These are phyloP conservation scores for Flaveria sonorensis DNA, from an alignment of 129 eudicot genomes.

Conservation along the genomic window DNA sequence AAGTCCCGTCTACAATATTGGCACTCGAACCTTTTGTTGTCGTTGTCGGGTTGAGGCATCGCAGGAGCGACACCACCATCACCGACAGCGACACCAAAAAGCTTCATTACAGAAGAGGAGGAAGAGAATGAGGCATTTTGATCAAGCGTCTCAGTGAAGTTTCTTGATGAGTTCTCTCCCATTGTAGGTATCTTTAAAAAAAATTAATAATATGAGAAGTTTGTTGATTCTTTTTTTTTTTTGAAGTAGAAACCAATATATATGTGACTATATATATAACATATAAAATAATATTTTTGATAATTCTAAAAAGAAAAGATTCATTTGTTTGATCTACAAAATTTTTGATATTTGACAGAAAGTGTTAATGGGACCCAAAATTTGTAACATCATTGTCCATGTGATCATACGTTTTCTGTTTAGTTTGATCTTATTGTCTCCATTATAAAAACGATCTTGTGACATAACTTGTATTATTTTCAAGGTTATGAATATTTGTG, in stretches of 20 bases:
- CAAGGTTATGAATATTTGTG: neutral
- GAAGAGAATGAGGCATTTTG: conserved; percentile 31
- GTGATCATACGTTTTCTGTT: conserved; percentile 15
- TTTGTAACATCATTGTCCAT: conserved; percentile 27
- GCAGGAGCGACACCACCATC: conserved; percentile 32
- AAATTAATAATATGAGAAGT: neutral
- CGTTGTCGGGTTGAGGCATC: conserved; percentile 34
- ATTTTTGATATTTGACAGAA: conserved; percentile 29
- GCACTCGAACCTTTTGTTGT: conserved; percentile 62
- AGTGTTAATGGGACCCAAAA: conserved; percentile 38
- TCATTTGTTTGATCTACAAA: neutral
- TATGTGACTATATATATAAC: neutral
- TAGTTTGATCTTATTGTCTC: neutral
- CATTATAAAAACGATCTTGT: conserved; percentile 3
- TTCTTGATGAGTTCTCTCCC: conserved; percentile 48
- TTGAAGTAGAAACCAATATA: neutral
- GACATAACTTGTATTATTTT: neutral
- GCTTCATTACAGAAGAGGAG: conserved; percentile 54
- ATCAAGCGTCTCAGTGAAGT: conserved; percentile 18
- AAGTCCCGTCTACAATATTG: conserved; percentile 69
- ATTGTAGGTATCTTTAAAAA: conserved; percentile 23
- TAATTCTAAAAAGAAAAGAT: neutral
- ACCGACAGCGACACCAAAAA: conserved; percentile 65
- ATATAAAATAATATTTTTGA: neutral
- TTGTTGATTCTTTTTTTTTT: neutral